phyloP scores from a whole-genome alignment of 345 rosid genomes.

The Populus nigra region DNA sequence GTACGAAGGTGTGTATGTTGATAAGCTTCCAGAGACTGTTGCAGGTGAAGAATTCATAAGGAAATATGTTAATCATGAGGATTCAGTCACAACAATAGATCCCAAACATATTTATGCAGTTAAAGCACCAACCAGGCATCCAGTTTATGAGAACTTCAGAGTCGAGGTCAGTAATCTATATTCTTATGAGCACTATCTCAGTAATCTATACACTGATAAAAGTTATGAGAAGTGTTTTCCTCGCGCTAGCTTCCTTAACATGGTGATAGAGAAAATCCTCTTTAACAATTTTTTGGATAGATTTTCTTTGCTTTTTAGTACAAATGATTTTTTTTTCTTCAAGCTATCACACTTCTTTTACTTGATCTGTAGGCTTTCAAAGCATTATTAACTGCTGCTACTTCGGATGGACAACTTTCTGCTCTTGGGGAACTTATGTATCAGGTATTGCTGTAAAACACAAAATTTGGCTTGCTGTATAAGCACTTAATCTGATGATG shows the following conservation, averaged over 20 bases:
- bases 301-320: too few species aligned
- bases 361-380: constrained; percentile 65
- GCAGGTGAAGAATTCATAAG: constrained; percentile 66
- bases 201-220: background rate
- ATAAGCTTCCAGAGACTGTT: constrained; percentile 65
- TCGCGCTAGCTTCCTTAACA: background rate
- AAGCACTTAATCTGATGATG: too few species aligned
- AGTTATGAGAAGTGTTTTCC: too few species aligned
- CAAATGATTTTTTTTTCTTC: too few species aligned
- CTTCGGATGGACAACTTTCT: constrained; percentile 83
- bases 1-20: constrained; percentile 80
- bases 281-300: too few species aligned
- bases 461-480: too few species aligned
- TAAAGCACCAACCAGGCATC: constrained; percentile 74
- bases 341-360: background rate
- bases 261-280: background rate
- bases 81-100: constrained; percentile 84
- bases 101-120: constrained; percentile 63
- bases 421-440: constrained; percentile 93
- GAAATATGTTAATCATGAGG: constrained; percentile 65
- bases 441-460: constrained; percentile 50
- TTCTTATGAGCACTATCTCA: background rate
- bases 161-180: constrained; percentile 59
- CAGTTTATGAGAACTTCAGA: constrained; percentile 86
- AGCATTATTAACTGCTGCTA: constrained; percentile 74